These are phyloP conservation scores for Citropsis articulata DNA, from an alignment of 345 rosid genomes.

Conservation along the genomic window DNA sequence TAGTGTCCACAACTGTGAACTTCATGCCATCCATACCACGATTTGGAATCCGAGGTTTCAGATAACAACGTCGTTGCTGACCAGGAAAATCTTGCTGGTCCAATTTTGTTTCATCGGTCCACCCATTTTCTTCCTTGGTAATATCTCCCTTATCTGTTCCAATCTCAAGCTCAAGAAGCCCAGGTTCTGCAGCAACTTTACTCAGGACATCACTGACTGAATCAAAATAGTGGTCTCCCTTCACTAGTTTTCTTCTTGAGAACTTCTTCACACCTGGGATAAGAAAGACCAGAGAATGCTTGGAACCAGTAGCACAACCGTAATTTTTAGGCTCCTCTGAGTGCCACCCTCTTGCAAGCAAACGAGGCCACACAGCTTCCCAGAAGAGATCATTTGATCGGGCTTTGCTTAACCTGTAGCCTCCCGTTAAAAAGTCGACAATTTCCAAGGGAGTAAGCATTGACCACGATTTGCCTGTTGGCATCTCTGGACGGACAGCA, in stretches of 20 bases:
- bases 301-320: conserved; percentile 29
- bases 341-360: conserved; percentile 89
- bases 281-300: conserved; percentile 66
- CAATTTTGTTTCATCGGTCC: conserved; percentile 19
- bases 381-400: conserved; percentile 77
- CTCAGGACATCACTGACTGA: conserved; percentile 54
- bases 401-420: conserved; percentile 73
- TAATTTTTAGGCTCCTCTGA: conserved; percentile 69
- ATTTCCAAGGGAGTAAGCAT: conserved; percentile 55
- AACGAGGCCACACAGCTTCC: conserved; percentile 97
- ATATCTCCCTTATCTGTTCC: conserved; percentile 15
- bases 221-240: conserved; percentile 76
- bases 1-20: conserved; percentile 58
- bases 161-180: conserved; percentile 48
- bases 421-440: conserved; percentile 60
- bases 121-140: conserved; percentile 22
- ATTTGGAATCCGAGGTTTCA: conserved; percentile 40
- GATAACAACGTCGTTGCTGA: conserved; percentile 39
- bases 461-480: conserved; percentile 57
- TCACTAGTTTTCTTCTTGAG: conserved; percentile 68
- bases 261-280: conserved; percentile 68
- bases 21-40: conserved; percentile 22
- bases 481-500: conserved; percentile 45
- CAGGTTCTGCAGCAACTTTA: conserved; percentile 48
- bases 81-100: conserved; percentile 30